Percentiles rank a stretch among this genome's conserved stretches.
These are phyloP conservation scores for Pythium oligandrum DNA, from an alignment of 352 stramenopile species.

Conservation along the genomic window DNA sequence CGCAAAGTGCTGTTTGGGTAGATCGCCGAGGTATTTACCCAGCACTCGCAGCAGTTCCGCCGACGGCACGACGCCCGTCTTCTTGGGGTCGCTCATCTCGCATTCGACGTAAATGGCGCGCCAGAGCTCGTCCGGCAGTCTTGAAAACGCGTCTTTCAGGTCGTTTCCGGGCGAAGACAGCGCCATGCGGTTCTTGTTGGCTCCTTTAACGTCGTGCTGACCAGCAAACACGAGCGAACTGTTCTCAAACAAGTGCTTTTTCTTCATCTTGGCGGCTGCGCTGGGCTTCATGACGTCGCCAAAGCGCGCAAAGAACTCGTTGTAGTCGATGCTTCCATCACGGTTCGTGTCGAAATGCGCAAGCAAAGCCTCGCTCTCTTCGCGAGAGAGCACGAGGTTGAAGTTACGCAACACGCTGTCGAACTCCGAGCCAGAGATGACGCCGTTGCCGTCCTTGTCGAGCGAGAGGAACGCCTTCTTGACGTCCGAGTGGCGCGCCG, in stretches of 20 bases:
- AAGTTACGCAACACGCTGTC: conserved; percentile 45
- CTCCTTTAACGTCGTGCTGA: conserved; percentile 42
- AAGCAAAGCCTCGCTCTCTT: conserved; percentile 34
- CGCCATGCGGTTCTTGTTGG: conserved; percentile 50
- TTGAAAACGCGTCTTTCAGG: conserved; percentile 69
- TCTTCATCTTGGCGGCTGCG: conserved; percentile 13
- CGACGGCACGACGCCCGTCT: conserved; percentile 52
- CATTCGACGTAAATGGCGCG: conserved; percentile 63
- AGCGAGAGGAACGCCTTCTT: conserved; percentile 42
- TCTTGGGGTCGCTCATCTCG: conserved; percentile 47
- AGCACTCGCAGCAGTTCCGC: conserved; percentile 64
- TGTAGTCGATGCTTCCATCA: conserved; percentile 47
- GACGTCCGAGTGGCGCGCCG: conserved; percentile 32
- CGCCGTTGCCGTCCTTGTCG: conserved; percentile 37
- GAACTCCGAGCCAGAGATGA: conserved; percentile 39
- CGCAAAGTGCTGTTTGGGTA: conserved; percentile 47
- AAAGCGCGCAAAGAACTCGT: conserved; percentile 59
- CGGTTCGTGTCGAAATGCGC: conserved; percentile 29
- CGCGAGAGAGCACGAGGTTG: conserved; percentile 31
- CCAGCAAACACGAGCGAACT: conserved; percentile 54
- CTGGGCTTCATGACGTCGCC: conserved; percentile 41
- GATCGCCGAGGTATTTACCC: conserved; percentile 50
- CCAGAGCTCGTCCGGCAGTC: conserved; percentile 49
- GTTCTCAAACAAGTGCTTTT: conserved; percentile 45
- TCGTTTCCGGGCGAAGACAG: conserved; percentile 61